phyloP scores from a whole-genome alignment of 768 basidiomycete genomes.

The Termitomyces sp. region DNA sequence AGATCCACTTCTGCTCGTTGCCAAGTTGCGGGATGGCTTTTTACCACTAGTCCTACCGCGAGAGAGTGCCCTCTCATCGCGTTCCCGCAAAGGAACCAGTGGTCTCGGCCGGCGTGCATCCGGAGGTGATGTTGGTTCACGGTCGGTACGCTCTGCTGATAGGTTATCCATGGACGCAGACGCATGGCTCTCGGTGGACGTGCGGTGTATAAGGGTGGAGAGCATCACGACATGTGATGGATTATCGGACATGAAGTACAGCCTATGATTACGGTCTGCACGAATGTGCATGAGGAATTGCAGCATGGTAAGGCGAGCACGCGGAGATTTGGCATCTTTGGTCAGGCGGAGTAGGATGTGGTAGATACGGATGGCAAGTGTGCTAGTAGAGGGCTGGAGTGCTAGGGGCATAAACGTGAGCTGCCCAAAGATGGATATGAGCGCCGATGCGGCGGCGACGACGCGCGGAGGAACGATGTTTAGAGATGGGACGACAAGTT shows the following conservation, averaged over 20 bases:
- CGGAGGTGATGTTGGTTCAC: constrained; percentile 15
- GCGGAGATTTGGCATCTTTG: constrained; percentile 43
- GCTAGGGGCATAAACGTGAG: constrained; percentile 67
- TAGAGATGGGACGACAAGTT: constrained; percentile 15
- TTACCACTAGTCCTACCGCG: constrained; percentile 45
- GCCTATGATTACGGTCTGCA: constrained; percentile 84
- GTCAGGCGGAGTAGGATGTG: constrained; percentile 46
- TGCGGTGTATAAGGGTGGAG: constrained; percentile 62
- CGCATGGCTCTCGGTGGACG: constrained; percentile 17
- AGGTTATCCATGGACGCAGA: neutral
- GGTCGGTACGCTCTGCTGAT: constrained; percentile 10
- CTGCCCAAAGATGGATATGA: constrained; percentile 67
- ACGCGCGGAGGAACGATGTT: constrained; percentile 38
- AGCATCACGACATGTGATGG: constrained; percentile 57
- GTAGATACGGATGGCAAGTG: constrained; percentile 55
- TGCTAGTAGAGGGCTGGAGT: constrained; percentile 41
- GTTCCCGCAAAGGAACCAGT: constrained; percentile 42
- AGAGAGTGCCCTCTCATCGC: constrained; percentile 48
- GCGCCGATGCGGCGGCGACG: constrained; percentile 58
- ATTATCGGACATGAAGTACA: constrained; percentile 68
- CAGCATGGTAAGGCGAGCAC: constrained; percentile 67
- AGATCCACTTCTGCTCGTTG: constrained; percentile 23
- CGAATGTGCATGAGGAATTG: constrained; percentile 88
- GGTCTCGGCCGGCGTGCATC: constrained; percentile 45
- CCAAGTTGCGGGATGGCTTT: constrained; percentile 29